Conservation (phyloP, 768 basidiomycete genomes). For the Pisolithus microcarpus region DNA sequence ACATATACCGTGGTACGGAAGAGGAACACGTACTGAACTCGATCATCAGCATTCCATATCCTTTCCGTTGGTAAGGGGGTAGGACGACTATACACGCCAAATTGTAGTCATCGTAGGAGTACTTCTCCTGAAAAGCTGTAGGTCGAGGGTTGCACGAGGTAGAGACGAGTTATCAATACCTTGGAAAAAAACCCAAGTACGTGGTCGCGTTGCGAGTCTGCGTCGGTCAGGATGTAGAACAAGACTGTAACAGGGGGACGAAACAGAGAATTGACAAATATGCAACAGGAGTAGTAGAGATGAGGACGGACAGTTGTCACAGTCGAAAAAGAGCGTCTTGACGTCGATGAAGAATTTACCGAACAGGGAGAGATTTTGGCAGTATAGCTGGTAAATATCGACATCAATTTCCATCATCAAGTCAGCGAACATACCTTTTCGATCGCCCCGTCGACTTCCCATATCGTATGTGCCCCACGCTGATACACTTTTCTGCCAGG, state of each 20-base stretch:
- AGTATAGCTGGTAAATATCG: constrained; percentile 63
- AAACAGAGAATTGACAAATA: neutral
- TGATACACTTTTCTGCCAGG: constrained; percentile 91
- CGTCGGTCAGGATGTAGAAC: constrained; percentile 91
- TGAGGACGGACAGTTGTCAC: constrained; percentile 62
- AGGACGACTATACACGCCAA: constrained; percentile 94
- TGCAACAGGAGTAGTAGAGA: neutral
- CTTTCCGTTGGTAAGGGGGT: constrained; percentile 84
- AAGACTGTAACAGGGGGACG: constrained; percentile 39
- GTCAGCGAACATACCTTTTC: constrained; percentile 56
- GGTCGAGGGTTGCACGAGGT: neutral
- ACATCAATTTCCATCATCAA: neutral
- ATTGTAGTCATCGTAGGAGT: constrained; percentile 95
- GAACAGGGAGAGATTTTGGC: constrained; percentile 91
- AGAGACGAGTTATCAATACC: constrained; percentile 25
- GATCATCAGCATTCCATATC: constrained; percentile 93
- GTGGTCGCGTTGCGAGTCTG: constrained; percentile 69
- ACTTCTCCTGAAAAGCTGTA: constrained; percentile 59
- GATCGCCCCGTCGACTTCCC: constrained; percentile 89
- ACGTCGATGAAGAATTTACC: constrained; percentile 99
- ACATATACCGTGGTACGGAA: neutral
- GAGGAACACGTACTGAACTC: constrained; percentile 79
- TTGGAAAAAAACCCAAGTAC: constrained; percentile 71
- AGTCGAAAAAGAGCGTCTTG: constrained; percentile 91
- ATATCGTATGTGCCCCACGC: constrained; percentile 81